Conservation (phyloP, 2,329 filamentous ascomycete species). For the Claviceps cyperi region DNA sequence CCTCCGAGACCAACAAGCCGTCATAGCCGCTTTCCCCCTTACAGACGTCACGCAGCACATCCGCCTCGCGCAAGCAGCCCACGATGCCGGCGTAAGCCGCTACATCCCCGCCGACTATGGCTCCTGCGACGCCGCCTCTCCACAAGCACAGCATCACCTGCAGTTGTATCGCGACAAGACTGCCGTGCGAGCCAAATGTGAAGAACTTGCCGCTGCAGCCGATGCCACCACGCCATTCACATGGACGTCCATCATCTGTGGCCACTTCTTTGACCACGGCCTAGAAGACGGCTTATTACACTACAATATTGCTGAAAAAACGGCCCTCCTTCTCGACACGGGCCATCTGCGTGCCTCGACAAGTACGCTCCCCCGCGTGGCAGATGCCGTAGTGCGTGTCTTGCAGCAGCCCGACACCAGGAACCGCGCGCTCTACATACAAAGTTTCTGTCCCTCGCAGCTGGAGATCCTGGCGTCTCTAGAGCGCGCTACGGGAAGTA, state of each 20-base stretch:
- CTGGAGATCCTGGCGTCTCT: slow-evolving; percentile 30
- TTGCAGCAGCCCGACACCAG: slow-evolving; percentile 34
- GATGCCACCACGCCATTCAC: slow-evolving; percentile 21
- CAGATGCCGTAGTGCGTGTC: slow-evolving; percentile 32
- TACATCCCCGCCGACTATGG: slow-evolving; percentile 49
- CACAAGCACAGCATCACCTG: slow-evolving; percentile 19
- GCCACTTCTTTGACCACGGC: slow-evolving; percentile 37
- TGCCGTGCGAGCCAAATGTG: slow-evolving; percentile 16
- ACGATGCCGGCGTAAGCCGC: slow-evolving; percentile 43
- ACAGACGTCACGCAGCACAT: slow-evolving; percentile 29
- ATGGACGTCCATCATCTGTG: slow-evolving; percentile 33
- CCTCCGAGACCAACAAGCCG: slow-evolving; percentile 41
- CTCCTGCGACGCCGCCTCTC: slow-evolving; percentile 21
- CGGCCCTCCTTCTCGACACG: slow-evolving; percentile 33
- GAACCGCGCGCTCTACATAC: slow-evolving; percentile 34
- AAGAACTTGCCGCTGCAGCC: slow-evolving; percentile 19
- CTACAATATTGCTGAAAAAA: slow-evolving; percentile 29
- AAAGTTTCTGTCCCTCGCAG: slow-evolving; percentile 33
- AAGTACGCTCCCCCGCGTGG: slow-evolving; percentile 35
- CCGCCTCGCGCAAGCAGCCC: slow-evolving; percentile 42
- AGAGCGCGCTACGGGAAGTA: slow-evolving; percentile 33
- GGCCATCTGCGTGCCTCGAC: slow-evolving; percentile 33
- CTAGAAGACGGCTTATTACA: slow-evolving; percentile 20
- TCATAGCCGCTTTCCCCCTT: slow-evolving; percentile 27
- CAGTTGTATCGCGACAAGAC: slow-evolving; percentile 22